Conservation (phyloP, 495 filamentous ascomycete genomes). For the Hyaloscypha bicolor region DNA sequence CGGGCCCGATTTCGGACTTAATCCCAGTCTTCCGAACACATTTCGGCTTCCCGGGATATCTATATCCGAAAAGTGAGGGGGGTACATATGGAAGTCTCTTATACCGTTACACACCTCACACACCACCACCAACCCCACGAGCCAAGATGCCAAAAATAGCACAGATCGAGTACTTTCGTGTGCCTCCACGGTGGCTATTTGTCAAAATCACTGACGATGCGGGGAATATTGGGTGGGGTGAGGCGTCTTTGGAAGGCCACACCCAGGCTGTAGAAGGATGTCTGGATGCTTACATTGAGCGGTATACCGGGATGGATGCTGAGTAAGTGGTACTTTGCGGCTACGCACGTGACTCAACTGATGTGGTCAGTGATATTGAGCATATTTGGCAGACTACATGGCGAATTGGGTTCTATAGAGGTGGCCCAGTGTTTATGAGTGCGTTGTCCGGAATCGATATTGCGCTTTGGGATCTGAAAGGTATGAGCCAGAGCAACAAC, state of each 20-base stretch:
- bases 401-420: conserved; percentile 75
- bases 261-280: conserved; percentile 76
- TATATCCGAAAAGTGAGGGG: background rate
- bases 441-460: conserved; percentile 81
- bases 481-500: conserved; percentile 4
- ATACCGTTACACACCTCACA: background rate
- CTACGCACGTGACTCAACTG: background rate
- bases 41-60: background rate
- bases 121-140: background rate
- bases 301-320: conserved; percentile 70
- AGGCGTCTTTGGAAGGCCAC: conserved; percentile 77
- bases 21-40: no score
- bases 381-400: conserved; percentile 77
- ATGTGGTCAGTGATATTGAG: conserved; percentile 66
- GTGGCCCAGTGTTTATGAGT: conserved; percentile 84
- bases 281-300: conserved; percentile 64
- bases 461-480: conserved; percentile 81
- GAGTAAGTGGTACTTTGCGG: conserved; percentile 52
- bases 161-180: conserved; percentile 73
- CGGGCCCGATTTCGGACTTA: background rate
- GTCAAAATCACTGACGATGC: conserved; percentile 72
- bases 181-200: conserved; percentile 77
- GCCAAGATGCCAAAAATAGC: conserved; percentile 65
- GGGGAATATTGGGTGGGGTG: conserved; percentile 73
- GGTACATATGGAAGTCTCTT: background rate